A percentile compares a stretch with the other conserved stretches of the same genome.
phyloP scores from a whole-genome alignment of 257 asterid genomes.

The Ilex asprella region DNA sequence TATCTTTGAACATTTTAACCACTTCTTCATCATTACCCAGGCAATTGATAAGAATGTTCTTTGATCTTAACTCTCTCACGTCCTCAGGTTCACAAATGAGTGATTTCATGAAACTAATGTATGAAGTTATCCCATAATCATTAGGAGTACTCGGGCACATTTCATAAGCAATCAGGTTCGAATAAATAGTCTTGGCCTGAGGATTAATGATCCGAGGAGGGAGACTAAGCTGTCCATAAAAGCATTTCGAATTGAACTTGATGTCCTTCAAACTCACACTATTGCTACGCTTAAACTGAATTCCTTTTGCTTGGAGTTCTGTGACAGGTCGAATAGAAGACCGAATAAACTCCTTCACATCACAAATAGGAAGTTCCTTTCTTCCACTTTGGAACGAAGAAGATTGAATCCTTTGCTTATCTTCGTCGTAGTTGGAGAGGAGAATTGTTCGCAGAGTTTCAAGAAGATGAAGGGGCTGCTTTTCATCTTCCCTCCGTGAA shows the following conservation, averaged over 20 bases:
- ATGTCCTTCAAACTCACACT: constrained; percentile 10
- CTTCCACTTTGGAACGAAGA: not conserved
- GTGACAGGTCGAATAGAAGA: constrained; percentile 15
- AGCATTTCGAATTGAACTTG: constrained; percentile 10
- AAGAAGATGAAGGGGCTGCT: not conserved
- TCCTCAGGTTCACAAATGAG: constrained; percentile 17
- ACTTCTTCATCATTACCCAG: constrained; percentile 28
- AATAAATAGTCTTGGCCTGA: constrained; percentile 10
- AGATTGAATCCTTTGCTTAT: not conserved
- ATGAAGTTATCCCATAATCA: constrained; percentile 6
- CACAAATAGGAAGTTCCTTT: not conserved
- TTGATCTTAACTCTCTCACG: constrained; percentile 27
- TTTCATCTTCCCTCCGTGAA: not conserved
- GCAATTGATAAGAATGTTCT: constrained; percentile 13
- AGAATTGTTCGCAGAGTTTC: not conserved
- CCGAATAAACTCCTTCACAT: not conserved
- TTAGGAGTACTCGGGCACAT: not conserved
- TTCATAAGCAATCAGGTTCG: constrained; percentile 32
- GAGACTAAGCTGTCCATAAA: constrained; percentile 18
- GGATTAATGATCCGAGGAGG: constrained; percentile 11
- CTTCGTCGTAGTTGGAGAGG: not conserved
- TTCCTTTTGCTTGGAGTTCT: constrained; percentile 33
- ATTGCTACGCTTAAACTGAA: constrained; percentile 14
- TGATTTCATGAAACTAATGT: constrained; percentile 30
- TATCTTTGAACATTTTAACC: constrained; percentile 2